Conservation (phyloP, 2,329 filamentous ascomycete species). For the Trichoderma breve region DNA sequence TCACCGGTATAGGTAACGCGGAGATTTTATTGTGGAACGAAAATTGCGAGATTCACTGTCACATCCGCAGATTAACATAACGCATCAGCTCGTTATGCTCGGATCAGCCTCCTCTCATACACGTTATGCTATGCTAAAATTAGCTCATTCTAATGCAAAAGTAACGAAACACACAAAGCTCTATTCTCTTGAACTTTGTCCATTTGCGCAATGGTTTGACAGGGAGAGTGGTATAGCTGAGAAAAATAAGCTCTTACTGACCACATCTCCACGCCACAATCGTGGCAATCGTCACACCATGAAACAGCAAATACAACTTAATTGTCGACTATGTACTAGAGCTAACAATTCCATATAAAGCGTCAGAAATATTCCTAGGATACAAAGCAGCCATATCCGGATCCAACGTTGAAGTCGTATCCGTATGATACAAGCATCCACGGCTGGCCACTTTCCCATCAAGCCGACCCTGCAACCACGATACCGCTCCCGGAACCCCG, state of each 20-base stretch:
- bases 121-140: background rate
- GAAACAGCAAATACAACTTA: background rate
- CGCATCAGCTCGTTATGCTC: background rate
- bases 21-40: background rate
- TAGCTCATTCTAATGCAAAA: background rate
- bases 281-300: background rate
- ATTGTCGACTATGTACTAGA: background rate
- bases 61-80: background rate
- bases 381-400: background rate
- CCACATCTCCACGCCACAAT: background rate
- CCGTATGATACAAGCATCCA: background rate
- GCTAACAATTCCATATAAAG: background rate
- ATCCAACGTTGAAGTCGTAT: background rate
- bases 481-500: constrained; percentile 15
- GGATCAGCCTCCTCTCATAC: background rate
- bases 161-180: background rate
- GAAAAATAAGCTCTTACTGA: background rate
- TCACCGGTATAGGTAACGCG: background rate
- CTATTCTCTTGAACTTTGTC: background rate
- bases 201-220: background rate
- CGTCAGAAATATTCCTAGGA: background rate
- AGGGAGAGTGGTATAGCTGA: background rate
- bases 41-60: background rate
- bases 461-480: constrained; percentile 20
- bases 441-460: background rate